phyloP scores from a whole-genome alignment of 2,329 filamentous ascomycete species.

The Colletotrichum cuscutae region DNA sequence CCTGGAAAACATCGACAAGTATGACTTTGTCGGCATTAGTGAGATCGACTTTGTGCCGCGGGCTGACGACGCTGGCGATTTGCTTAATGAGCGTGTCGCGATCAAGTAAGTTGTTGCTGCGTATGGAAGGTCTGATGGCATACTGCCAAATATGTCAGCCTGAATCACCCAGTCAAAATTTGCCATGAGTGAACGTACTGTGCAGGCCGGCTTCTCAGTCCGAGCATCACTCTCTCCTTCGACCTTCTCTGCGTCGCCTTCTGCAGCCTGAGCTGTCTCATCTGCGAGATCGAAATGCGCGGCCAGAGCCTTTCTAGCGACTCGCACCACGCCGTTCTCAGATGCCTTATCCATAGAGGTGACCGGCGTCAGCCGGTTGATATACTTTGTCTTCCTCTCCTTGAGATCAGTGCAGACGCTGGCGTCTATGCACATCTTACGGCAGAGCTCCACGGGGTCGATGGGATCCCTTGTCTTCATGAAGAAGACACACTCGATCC shows the following conservation, averaged over 20 bases:
- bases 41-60: conserved; percentile 81
- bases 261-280: conserved; percentile 25
- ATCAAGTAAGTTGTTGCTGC: conserved; percentile 76
- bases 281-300: conserved; percentile 67
- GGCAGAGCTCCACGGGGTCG: conserved; percentile 64
- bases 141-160: conserved; percentile 62
- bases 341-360: conserved; percentile 71
- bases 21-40: conserved; percentile 81
- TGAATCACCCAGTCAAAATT: neutral
- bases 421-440: conserved; percentile 66
- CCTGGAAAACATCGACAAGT: conserved; percentile 83
- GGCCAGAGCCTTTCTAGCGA: conserved; percentile 71
- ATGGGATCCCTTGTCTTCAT: conserved; percentile 66
- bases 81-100: conserved; percentile 77
- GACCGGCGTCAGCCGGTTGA: conserved; percentile 68
- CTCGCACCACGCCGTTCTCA: conserved; percentile 72
- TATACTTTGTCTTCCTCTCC: conserved; percentile 62
- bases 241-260: conserved; percentile 36
- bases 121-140: conserved; percentile 83
- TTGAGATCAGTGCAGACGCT: conserved; percentile 51
- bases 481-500: conserved; percentile 72
- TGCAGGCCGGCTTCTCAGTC: conserved; percentile 42
- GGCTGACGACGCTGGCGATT: conserved; percentile 73
- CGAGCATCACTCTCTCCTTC: conserved; percentile 25
- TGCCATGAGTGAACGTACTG: conserved; percentile 50